Conservation (phyloP, 164 flowering plant genomes). For the Stephania cephalantha region DNA sequence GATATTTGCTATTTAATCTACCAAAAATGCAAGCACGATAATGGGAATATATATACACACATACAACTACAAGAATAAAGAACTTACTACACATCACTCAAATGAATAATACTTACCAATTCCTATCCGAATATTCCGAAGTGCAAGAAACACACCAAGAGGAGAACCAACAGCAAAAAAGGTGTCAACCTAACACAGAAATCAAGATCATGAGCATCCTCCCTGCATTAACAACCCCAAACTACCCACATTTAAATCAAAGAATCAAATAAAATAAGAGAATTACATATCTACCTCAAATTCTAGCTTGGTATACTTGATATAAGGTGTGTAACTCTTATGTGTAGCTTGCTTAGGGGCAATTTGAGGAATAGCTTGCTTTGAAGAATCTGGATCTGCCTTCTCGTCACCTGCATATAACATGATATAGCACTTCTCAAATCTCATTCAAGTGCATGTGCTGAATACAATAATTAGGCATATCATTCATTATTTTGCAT, state of each 20-base stretch:
- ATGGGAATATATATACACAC: neutral
- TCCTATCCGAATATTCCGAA: slow-evolving; percentile 93
- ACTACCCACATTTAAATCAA: neutral
- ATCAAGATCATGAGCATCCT: neutral
- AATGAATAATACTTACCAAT: slow-evolving; percentile 48
- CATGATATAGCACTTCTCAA: slow-evolving; percentile 1
- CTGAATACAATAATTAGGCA: neutral
- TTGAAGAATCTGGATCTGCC: slow-evolving; percentile 11
- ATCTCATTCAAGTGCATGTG: neutral
- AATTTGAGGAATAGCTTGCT: slow-evolving; percentile 20
- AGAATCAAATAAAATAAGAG: neutral
- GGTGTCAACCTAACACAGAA: slow-evolving; percentile 74
- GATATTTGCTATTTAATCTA: neutral
- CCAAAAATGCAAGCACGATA: neutral
- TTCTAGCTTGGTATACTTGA: slow-evolving; percentile 84
- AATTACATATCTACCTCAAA: slow-evolving; percentile 50
- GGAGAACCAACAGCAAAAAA: slow-evolving; percentile 99
- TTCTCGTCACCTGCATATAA: slow-evolving; percentile 28
- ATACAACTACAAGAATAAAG: neutral
- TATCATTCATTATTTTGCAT: too few species aligned
- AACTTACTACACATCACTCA: neutral
- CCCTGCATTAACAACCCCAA: neutral
- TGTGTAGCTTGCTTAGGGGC: slow-evolving; percentile 19
- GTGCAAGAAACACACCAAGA: slow-evolving; percentile 92
- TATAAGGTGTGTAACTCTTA: slow-evolving; percentile 57